Conservation (phyloP, 306 rosid species). For the Psophocarpus tetragonolobus region DNA sequence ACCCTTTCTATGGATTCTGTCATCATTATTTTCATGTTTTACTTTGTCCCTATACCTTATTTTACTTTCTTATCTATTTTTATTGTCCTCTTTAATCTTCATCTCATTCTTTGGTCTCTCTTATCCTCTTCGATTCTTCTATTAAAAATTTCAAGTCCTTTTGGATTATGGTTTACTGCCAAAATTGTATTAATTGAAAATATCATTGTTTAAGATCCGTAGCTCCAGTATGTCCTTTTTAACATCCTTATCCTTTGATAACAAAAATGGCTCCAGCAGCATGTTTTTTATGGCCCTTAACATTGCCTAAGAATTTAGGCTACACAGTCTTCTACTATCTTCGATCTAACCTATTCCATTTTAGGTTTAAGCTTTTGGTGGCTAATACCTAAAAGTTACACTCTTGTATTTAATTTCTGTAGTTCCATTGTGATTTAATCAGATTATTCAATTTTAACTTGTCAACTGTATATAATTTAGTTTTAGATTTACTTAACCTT, state of each 20-base stretch:
- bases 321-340: not conserved
- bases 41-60: not conserved
- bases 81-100: not conserved
- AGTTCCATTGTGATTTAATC: not conserved
- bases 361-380: not conserved
- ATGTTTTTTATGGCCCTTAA: not conserved
- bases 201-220: not conserved
- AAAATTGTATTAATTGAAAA: not conserved
- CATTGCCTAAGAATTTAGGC: not conserved
- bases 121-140: not conserved
- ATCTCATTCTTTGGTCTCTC: not conserved
- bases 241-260: not conserved
- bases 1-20: not conserved
- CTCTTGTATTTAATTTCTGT: not conserved
- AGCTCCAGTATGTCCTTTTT: not conserved
- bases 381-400: not conserved
- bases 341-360: conserved; percentile 1
- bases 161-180: not conserved
- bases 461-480: not conserved
- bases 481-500: not conserved
- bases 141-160: not conserved
- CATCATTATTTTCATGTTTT: not conserved
- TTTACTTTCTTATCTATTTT: not conserved
- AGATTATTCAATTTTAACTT: not conserved
- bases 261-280: not conserved